These are phyloP conservation scores for Xylariaceae sp. DNA, from an alignment of 2,329 filamentous ascomycete species.

Conservation along the genomic window DNA sequence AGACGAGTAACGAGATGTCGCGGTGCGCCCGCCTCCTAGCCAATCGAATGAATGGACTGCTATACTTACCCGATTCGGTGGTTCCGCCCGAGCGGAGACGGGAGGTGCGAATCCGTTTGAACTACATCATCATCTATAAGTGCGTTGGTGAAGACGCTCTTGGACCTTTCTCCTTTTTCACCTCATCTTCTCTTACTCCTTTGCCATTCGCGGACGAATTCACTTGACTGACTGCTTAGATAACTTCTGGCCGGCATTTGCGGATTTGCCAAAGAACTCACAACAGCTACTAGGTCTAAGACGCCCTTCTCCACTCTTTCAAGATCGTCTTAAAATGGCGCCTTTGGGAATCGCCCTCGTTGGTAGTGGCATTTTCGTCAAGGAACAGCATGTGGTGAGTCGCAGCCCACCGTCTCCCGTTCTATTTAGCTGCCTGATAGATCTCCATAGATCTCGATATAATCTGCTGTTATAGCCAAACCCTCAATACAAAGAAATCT, in stretches of 20 bases:
- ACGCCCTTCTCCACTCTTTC: background rate
- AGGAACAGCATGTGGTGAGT: conserved; percentile 57
- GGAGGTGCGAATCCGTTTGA: background rate
- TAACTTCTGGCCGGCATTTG: too few species aligned
- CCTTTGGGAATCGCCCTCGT: conserved; percentile 60
- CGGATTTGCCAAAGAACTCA: background rate
- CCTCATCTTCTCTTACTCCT: too few species aligned
- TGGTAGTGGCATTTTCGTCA: conserved; percentile 62
- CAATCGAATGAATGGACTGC: conserved; percentile 14
- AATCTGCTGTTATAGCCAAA: background rate
- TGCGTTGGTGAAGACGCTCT: too few species aligned
- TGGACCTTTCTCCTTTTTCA: too few species aligned
- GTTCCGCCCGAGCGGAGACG: conserved; percentile 18
- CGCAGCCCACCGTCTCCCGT: conserved; percentile 1
- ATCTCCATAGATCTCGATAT: background rate
- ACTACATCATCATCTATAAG: background rate
- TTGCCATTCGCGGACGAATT: background rate
- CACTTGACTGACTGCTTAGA: background rate
- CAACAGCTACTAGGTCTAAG: background rate
- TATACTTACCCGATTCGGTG: conserved; percentile 22
- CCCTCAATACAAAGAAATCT: background rate
- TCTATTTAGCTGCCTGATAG: background rate
- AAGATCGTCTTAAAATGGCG: conserved; percentile 31
- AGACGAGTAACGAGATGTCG: conserved; percentile 3
- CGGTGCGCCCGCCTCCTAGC: background rate